phyloP scores from a whole-genome alignment of 2,329 filamentous ascomycete genomes.

The Aspergillus fructus region DNA sequence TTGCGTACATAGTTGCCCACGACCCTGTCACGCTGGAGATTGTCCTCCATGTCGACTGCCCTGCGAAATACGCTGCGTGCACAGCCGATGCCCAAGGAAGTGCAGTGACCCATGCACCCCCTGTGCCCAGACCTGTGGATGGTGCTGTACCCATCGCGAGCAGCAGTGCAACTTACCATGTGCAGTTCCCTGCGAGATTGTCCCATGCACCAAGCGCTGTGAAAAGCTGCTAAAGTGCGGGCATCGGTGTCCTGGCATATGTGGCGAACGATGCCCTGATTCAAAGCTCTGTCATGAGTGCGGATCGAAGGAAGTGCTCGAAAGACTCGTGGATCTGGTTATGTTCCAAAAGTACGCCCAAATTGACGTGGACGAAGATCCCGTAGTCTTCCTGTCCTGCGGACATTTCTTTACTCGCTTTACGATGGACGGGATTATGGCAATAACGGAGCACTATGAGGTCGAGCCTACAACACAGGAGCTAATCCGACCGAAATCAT shows the following conservation, averaged over 20 bases:
- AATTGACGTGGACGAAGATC: conserved; percentile 10
- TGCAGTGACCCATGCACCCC: conserved; percentile 18
- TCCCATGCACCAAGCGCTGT: conserved; percentile 17
- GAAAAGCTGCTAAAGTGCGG: conserved; percentile 12
- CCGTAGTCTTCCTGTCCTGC: conserved; percentile 14
- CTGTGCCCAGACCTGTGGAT: conserved; percentile 16
- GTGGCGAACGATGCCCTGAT: conserved; percentile 18
- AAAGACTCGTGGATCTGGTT: conserved; percentile 7
- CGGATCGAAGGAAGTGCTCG: neutral
- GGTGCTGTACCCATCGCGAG: conserved; percentile 14
- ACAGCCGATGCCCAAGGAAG: conserved; percentile 12
- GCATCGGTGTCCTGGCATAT: conserved; percentile 19
- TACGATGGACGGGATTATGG: conserved; percentile 13
- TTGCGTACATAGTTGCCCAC: conserved; percentile 2
- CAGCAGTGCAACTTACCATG: conserved; percentile 16
- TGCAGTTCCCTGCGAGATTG: conserved; percentile 16
- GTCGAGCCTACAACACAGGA: neutral
- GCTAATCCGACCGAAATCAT: neutral
- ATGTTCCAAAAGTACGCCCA: conserved; percentile 8
- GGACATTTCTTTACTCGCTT: conserved; percentile 15
- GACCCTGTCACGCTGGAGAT: neutral
- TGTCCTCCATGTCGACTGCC: conserved; percentile 5
- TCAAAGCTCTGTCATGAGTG: conserved; percentile 10
- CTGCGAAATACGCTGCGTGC: conserved; percentile 14
- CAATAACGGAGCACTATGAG: conserved; percentile 9